A percentile compares a stretch with the other conserved stretches of the same genome.
phyloP scores from a whole-genome alignment of 2,329 filamentous ascomycete genomes.

The Diaporthe sp. region DNA sequence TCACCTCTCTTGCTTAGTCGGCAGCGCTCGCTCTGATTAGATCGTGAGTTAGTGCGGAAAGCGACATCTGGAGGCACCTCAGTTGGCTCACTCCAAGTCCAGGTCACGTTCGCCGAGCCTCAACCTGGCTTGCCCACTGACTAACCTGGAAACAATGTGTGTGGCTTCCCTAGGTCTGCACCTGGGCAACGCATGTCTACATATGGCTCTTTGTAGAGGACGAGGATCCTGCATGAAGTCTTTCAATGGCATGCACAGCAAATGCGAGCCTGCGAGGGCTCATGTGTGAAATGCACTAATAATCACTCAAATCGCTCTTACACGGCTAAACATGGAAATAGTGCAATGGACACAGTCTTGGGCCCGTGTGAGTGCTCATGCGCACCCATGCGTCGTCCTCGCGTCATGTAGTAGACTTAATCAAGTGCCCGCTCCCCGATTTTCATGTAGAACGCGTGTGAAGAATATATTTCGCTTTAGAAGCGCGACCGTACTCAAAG shows the following conservation, averaged over 20 bases:
- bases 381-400: neutral
- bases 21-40: neutral
- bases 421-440: neutral
- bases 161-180: neutral
- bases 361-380: neutral
- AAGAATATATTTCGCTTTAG: neutral
- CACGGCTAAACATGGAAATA: rapidly evolving
- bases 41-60: too few species aligned
- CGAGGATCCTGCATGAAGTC: neutral
- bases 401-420: neutral
- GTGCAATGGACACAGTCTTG: neutral
- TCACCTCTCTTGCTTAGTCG: neutral
- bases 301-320: neutral
- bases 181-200: neutral
- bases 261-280: neutral
- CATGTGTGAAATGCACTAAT: neutral
- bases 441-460: too few species aligned
- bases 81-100: neutral
- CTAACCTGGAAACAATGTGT: too few species aligned
- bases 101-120: neutral
- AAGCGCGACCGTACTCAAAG: too few species aligned
- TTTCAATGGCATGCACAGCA: neutral
- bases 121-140: neutral
- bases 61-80: neutral
- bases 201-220: neutral